Percentiles rank a stretch among this genome's conserved stretches.
phyloP scores from a whole-genome alignment of 2,329 filamentous ascomycete species.

The Exophiala lecanii-corni region DNA sequence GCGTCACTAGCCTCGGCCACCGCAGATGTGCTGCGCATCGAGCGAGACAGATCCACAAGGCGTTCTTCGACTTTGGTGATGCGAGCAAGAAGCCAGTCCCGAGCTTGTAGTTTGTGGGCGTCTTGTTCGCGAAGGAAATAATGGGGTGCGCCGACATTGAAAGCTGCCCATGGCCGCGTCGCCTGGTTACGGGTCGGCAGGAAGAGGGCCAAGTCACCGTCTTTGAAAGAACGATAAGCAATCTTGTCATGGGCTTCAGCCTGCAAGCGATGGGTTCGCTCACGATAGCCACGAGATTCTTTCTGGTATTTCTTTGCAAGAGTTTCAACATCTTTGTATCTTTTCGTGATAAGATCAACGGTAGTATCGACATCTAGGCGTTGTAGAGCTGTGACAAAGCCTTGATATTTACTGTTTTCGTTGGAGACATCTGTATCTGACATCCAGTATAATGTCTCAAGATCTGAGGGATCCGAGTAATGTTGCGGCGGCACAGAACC shows the following conservation, averaged over 20 bases:
- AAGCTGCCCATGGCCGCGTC: slow-evolving; percentile 93
- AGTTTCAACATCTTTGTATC: slow-evolving; percentile 89
- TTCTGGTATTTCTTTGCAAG: slow-evolving; percentile 90
- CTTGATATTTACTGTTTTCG: slow-evolving; percentile 69
- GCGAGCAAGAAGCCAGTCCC: slow-evolving; percentile 94
- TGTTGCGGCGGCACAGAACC: slow-evolving; percentile 51
- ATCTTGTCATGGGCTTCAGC: slow-evolving; percentile 93
- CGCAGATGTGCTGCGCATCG: slow-evolving; percentile 45
- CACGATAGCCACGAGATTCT: slow-evolving; percentile 79
- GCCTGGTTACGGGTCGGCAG: slow-evolving; percentile 91
- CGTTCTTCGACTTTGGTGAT: slow-evolving; percentile 89
- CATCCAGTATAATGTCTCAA: slow-evolving; percentile 79
- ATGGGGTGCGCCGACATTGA: slow-evolving; percentile 95
- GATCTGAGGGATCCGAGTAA: slow-evolving; percentile 59
- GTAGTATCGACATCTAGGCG: slow-evolving; percentile 81
- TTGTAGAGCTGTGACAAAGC: slow-evolving; percentile 68
- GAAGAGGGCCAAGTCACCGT: slow-evolving; percentile 91
- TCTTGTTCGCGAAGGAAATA: slow-evolving; percentile 96
- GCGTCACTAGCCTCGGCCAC: slow-evolving; percentile 49
- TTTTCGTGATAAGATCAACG: slow-evolving; percentile 77
- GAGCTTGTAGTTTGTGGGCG: slow-evolving; percentile 71
- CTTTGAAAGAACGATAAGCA: slow-evolving; percentile 91
- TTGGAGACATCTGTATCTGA: slow-evolving; percentile 59
- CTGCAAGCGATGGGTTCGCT: slow-evolving; percentile 74
- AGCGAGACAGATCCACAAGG: slow-evolving; percentile 85